Base-by-base conservation (phyloP, 2,329 filamentous ascomycete species). In the Corynespora cassiicola region DNA sequence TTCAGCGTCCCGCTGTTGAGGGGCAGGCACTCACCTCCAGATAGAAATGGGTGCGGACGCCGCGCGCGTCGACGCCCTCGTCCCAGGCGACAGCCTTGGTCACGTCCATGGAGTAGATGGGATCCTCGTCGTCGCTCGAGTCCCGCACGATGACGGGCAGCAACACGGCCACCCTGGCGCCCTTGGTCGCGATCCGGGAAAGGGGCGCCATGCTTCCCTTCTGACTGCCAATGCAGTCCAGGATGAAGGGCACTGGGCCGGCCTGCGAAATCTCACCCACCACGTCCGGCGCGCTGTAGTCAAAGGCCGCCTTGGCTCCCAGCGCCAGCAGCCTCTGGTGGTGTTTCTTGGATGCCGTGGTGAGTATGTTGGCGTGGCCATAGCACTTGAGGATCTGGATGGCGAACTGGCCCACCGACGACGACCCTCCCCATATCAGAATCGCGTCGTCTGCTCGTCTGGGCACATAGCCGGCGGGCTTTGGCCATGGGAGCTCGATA, bases 71-170 rank as follows among this genome's bases (percentile, higher is more conserved):
- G 1, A 84, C 80, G 0, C 77, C 80, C 3, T 77, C 68, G 3
- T 66, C 67, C 80, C 81, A 84, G 21, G 69, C 50, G 6, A 73
- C 68, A 8, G 61, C 68, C 6, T 63, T 63, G n/a, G 48, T 29
- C 1, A 74, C 74, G 32, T 81, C 77, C 76, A 81, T 79, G 22
- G 70, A 70, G 38, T 81, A 84, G 45, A 75, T 69, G 0, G 81
- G 80, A 41, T 61, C 66, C 12, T 72, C 63, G 1, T 66, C 68
- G 4, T 73, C 68, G 0, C 68, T 74, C 0, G 80, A 74, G 44
- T 83, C 76, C 27, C 64, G 72, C 28, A 82, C 48, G 39, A 85
- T 80, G 11, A 85, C 75, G 0, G 82, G 82, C 5, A 86, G 61
- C 64, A 86, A 73, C 11, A 84, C 63, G 0, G 81, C 82, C 0